Percentiles rank a stretch among this genome's conserved stretches.
Evolutionary conservation across 805 yeast genomes (phyloP).

Genomic region (Cyberlindnera galapagoensis): DNA sequence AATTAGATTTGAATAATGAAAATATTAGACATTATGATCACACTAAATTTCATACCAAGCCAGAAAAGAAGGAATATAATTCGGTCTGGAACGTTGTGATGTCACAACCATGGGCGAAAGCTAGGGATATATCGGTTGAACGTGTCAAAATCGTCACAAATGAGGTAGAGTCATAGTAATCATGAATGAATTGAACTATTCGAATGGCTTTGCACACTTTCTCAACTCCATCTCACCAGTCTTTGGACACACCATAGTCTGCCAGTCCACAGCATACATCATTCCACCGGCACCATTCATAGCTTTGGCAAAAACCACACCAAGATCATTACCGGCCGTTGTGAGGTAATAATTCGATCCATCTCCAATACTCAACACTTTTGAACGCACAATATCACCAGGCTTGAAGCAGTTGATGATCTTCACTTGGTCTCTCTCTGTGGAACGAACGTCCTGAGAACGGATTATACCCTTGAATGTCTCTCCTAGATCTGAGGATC

Average conservation of each 20-base stretch:
- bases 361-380: slow-evolving; percentile 81
- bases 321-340: slow-evolving; percentile 87
- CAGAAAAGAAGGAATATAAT: too few relatives aligned
- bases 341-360: slow-evolving; percentile 85
- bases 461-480: slow-evolving; percentile 83
- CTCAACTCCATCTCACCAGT: slow-evolving; percentile 74
- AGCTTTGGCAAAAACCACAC: slow-evolving; percentile 84
- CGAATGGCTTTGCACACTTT: slow-evolving; percentile 89
- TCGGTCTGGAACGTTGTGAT: too few relatives aligned
- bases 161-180: too few relatives aligned
- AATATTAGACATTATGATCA: too few relatives aligned
- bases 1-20: too few relatives aligned
- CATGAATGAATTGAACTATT: too few relatives aligned
- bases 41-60: too few relatives aligned
- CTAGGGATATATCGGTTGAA: too few relatives aligned
- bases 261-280: slow-evolving; percentile 93
- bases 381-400: slow-evolving; percentile 87
- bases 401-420: slow-evolving; percentile 77
- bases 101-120: too few relatives aligned
- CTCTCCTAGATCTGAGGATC: slow-evolving; percentile 75
- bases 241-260: slow-evolving; percentile 75
- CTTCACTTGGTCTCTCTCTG: slow-evolving; percentile 84
- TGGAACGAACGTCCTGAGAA: slow-evolving; percentile 81
- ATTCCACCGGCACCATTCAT: slow-evolving; percentile 60
- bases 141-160: too few relatives aligned